A percentile compares a stretch with the other conserved stretches of the same genome.
Conservation (phyloP, 148 eudicot genomes). For the Nepenthes gracilis region DNA sequence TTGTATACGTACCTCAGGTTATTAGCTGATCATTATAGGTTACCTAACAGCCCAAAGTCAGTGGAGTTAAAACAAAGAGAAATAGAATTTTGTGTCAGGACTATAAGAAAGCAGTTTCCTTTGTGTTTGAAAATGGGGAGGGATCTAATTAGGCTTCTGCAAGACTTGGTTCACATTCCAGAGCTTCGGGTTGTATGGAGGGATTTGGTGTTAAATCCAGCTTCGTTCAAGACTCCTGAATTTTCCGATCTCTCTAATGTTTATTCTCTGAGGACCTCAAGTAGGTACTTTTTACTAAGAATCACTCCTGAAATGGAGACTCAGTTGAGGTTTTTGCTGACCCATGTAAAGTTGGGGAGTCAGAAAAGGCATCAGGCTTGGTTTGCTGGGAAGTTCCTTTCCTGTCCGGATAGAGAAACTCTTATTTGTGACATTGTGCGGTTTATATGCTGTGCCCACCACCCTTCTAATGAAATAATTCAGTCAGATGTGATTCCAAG, state of each 20-base stretch:
- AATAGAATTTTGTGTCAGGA: conserved; percentile 58
- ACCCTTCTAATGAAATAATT: conserved; percentile 70
- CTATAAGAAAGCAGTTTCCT: conserved; percentile 63
- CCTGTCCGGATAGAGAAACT: conserved; percentile 46
- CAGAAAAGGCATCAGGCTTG: conserved; percentile 70
- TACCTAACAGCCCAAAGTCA: conserved; percentile 17
- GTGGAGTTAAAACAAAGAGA: conserved; percentile 46
- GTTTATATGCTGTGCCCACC: conserved; percentile 73
- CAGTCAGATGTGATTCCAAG: conserved; percentile 67
- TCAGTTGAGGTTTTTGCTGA: conserved; percentile 70
- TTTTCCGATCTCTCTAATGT: conserved; percentile 52
- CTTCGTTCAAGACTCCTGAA: conserved; percentile 29
- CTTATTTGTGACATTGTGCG: conserved; percentile 65
- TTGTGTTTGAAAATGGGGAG: conserved; percentile 77
- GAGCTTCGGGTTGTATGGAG: conserved; percentile 69
- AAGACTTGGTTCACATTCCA: conserved; percentile 71
- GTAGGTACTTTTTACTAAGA: conserved; percentile 49
- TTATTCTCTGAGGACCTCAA: conserved; percentile 55
- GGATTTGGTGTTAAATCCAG: conserved; percentile 52
- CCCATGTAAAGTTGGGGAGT: conserved; percentile 62
- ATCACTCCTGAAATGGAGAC: conserved; percentile 75
- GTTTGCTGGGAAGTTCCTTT: conserved; percentile 68
- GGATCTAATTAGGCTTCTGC: conserved; percentile 80
- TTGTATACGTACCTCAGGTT: conserved; percentile 70
- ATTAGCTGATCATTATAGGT: conserved; percentile 58